Evolutionary conservation across 139 green algal genomes (phyloP).

Genomic region (Chlamydomonas asymmetrica): DNA sequence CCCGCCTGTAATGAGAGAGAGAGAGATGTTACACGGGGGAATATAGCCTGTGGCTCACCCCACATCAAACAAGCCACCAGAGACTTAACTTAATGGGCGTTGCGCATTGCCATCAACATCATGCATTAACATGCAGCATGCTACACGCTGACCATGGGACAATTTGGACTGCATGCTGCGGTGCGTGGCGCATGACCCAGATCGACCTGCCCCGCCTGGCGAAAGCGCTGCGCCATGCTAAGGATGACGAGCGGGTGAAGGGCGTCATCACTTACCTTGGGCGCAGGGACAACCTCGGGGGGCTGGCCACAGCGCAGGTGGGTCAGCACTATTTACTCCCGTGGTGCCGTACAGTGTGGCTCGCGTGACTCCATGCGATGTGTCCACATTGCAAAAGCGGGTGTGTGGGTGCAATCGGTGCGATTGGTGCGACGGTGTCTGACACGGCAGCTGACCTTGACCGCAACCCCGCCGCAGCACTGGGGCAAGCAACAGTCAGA

Average conservation of each 20-base stretch:
- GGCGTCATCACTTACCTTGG: constrained; percentile 52
- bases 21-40: too few species aligned
- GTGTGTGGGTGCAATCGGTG: neutral
- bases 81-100: neutral
- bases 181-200: constrained; percentile 14
- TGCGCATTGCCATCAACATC: neutral
- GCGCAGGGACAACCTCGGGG: constrained; percentile 35
- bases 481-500: too few species aligned
- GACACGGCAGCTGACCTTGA: too few species aligned
- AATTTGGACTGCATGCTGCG: neutral
- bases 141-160: neutral
- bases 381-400: neutral
- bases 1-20: too few species aligned
- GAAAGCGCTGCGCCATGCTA: constrained; percentile 47
- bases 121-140: too few species aligned
- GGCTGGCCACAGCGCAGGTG: constrained; percentile 57
- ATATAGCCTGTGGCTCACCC: too few species aligned
- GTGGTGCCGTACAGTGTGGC: too few species aligned
- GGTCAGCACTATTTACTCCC: too few species aligned
- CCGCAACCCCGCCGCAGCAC: too few species aligned
- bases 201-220: constrained; percentile 53
- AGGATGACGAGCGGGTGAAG: constrained; percentile 40
- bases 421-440: neutral
- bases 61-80: neutral
- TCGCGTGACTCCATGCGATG: too few species aligned